These are phyloP conservation scores for Emmonsiellopsis sp. DNA, from an alignment of 2,329 filamentous ascomycete genomes.

Conservation along the genomic window DNA sequence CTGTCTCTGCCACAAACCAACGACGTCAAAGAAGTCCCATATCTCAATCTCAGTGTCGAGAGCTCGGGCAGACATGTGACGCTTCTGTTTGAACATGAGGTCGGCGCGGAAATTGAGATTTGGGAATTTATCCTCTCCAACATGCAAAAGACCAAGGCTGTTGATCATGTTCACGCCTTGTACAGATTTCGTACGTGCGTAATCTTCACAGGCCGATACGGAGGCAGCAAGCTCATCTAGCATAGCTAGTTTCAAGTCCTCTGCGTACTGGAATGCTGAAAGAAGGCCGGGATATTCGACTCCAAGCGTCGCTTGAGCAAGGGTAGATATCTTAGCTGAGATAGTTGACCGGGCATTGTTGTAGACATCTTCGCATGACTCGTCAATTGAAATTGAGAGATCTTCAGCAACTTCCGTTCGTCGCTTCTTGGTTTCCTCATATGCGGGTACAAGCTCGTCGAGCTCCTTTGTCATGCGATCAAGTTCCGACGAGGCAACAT, in stretches of 20 bases:
- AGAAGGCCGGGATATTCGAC: slow-evolving; percentile 82
- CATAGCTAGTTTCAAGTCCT: slow-evolving; percentile 87
- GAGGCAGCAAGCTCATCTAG: slow-evolving; percentile 74
- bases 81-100: slow-evolving; percentile 83
- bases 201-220: slow-evolving; percentile 71
- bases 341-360: slow-evolving; percentile 69
- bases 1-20: slow-evolving; percentile 72
- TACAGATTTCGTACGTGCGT: slow-evolving; percentile 69
- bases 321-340: slow-evolving; percentile 62
- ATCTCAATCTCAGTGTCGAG: slow-evolving; percentile 82
- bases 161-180: slow-evolving; percentile 79
- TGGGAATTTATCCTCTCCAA: slow-evolving; percentile 70
- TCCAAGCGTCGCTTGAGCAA: slow-evolving; percentile 68
- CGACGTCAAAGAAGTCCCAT: slow-evolving; percentile 87
- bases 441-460: slow-evolving; percentile 70
- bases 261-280: slow-evolving; percentile 80
- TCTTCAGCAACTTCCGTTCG: slow-evolving; percentile 69
- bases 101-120: slow-evolving; percentile 83
- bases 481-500: slow-evolving; percentile 77
- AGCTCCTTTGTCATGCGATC: slow-evolving; percentile 74
- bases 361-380: slow-evolving; percentile 78
- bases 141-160: slow-evolving; percentile 74
- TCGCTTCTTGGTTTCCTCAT: slow-evolving; percentile 74
- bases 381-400: slow-evolving; percentile 72
- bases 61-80: slow-evolving; percentile 71